Percentiles rank a stretch among this genome's conserved stretches.
Evolutionary conservation across 345 rosid genomes (phyloP).

Genomic region (Raphanus raphanistrum): DNA sequence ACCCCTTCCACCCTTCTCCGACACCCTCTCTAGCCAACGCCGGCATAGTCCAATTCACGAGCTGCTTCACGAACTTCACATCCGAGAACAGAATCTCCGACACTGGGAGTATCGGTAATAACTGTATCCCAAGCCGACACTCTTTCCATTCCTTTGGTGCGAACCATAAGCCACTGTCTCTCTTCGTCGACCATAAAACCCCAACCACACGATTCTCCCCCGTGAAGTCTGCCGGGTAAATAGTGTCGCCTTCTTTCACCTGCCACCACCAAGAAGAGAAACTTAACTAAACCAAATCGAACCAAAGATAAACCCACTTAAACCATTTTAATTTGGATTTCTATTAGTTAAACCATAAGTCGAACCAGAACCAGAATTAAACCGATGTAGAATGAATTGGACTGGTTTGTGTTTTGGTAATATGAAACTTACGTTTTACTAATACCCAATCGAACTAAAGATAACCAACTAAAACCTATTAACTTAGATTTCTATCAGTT

Average conservation of each 20-base stretch:
- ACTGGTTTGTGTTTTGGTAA: background rate
- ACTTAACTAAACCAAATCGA: background rate
- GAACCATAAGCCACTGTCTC: constrained; percentile 94
- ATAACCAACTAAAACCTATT: background rate
- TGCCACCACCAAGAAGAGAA: constrained; percentile 62
- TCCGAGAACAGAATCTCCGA: constrained; percentile 76
- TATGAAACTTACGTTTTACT: background rate
- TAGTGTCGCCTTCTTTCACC: constrained; percentile 52
- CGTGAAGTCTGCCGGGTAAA: constrained; percentile 68
- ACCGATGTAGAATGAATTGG: background rate
- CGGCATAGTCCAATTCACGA: constrained; percentile 80
- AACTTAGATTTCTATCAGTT: background rate
- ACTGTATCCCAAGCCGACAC: constrained; percentile 86
- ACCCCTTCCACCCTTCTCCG: constrained; percentile 98
- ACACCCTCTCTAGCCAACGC: constrained; percentile 68
- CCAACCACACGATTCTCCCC: constrained; percentile 82
- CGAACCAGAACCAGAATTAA: background rate
- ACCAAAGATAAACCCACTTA: background rate
- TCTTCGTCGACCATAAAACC: constrained; percentile 83
- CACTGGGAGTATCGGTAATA: constrained; percentile 70
- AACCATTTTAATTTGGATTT: background rate
- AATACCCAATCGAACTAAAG: background rate
- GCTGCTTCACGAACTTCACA: constrained; percentile 53
- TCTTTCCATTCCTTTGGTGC: constrained; percentile 82
- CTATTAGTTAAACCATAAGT: background rate